Conservation (phyloP, 176 grass and related monocot species). For the Cocos nucifera region DNA sequence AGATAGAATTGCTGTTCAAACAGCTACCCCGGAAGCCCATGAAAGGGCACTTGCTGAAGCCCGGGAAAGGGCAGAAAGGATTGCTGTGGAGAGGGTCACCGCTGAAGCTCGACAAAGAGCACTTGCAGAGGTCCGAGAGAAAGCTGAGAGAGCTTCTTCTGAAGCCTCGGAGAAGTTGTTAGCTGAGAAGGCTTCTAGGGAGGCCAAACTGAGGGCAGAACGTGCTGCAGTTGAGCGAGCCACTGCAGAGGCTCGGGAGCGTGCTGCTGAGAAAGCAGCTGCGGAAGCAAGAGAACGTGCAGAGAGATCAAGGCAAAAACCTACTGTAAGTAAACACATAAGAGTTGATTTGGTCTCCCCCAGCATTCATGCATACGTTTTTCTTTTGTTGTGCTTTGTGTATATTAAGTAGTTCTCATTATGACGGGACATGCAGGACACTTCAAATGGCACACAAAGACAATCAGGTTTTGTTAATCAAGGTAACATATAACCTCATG, state of each 20-base stretch:
- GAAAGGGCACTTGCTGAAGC: constrained; percentile 59
- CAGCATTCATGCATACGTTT: no score
- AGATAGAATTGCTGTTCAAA: constrained; percentile 43
- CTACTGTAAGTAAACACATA: no score
- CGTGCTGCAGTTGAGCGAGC: constrained; percentile 91
- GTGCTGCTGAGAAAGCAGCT: constrained; percentile 75
- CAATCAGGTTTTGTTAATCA: constrained; percentile 31
- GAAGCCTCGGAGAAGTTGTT: constrained; percentile 20
- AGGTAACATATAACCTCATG: constrained; percentile 27
- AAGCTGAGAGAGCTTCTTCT: constrained; percentile 47
- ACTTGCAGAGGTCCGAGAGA: constrained; percentile 48
- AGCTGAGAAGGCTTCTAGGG: constrained; percentile 49
- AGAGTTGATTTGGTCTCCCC: no score
- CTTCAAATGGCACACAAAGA: constrained; percentile 32
- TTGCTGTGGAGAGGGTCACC: constrained; percentile 64
- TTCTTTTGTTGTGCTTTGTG: no score
- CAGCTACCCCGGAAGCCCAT: constrained; percentile 67
- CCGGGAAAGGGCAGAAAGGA: constrained; percentile 63
- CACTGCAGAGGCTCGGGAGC: constrained; percentile 75
- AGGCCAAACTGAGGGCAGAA: constrained; percentile 74
- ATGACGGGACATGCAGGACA: constrained; percentile 33
- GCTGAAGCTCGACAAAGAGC: constrained; percentile 59
- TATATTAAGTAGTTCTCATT: no score
- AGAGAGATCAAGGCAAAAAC: constrained; percentile 19
- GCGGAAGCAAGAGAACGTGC: constrained; percentile 56